phyloP scores from a whole-genome alignment of 768 basidiomycete genomes.

The Clitopilus hobsonii region DNA sequence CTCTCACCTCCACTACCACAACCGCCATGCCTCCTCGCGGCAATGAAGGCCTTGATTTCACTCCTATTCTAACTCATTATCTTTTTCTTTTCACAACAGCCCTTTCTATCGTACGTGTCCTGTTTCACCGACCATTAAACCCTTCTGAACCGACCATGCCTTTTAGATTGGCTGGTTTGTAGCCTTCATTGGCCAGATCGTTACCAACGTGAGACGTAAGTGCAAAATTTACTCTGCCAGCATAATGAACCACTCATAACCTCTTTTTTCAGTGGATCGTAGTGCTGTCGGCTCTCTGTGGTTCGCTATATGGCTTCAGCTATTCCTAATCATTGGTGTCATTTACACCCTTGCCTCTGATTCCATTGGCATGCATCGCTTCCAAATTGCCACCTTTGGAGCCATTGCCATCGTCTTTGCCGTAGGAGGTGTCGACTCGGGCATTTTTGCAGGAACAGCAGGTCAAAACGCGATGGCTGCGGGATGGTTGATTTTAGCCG shows the following conservation, averaged over 20 bases:
- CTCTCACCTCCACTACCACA: constrained; percentile 2
- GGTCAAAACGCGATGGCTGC: constrained; percentile 82
- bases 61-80: constrained; percentile 87
- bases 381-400: constrained; percentile 86
- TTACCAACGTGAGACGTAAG: constrained; percentile 53
- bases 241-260: constrained; percentile 8
- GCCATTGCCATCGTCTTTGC: constrained; percentile 87
- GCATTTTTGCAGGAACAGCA: constrained; percentile 50
- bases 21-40: constrained; percentile 48
- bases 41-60: constrained; percentile 75
- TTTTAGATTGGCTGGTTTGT: constrained; percentile 66
- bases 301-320: constrained; percentile 82
- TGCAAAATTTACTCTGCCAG: not conserved
- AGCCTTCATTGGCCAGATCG: constrained; percentile 72
- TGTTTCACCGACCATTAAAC: constrained; percentile 9
- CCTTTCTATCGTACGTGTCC: constrained; percentile 62
- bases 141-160: constrained; percentile 36
- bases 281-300: constrained; percentile 58
- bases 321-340: constrained; percentile 68
- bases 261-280: constrained; percentile 30
- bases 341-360: constrained; percentile 80
- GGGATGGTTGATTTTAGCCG: constrained; percentile 89
- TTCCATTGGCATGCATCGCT: constrained; percentile 88
- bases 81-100: constrained; percentile 87
- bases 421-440: constrained; percentile 64